Percentiles rank a stretch among this genome's conserved stretches.
Evolutionary conservation across 1,139 yeast species (phyloP).

Genomic region (Scheffersomyces quercinus): DNA sequence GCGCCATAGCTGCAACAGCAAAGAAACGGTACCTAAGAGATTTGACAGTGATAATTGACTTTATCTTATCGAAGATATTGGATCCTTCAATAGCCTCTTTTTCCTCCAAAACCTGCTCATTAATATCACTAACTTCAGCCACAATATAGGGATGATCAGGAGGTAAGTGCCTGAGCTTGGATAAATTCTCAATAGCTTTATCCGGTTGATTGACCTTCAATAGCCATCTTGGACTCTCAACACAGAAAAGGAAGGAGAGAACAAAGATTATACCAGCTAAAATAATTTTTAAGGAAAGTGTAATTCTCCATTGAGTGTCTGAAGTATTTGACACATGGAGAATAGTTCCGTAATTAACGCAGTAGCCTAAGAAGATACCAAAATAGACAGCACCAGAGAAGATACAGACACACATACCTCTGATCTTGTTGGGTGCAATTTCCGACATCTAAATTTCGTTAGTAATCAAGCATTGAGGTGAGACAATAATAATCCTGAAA

Average conservation of each 20-base stretch:
- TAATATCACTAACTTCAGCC: conserved; percentile 54
- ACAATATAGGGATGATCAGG: conserved; percentile 51
- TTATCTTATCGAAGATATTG: conserved; percentile 25
- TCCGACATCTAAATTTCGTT: conserved; percentile 34
- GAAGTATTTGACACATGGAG: conserved; percentile 30
- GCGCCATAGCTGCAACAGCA: conserved; percentile 41
- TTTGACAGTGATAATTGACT: conserved; percentile 34
- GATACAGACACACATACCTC: conserved; percentile 52
- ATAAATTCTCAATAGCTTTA: conserved; percentile 34
- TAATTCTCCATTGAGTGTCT: conserved; percentile 37
- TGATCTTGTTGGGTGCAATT: conserved; percentile 51
- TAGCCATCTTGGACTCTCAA: conserved; percentile 51
- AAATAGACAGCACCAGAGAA: conserved; percentile 58
- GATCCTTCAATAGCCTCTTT: conserved; percentile 31
- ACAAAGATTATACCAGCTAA: conserved; percentile 44
- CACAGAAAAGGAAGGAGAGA: conserved; percentile 35
- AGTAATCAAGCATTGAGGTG: conserved; percentile 16
- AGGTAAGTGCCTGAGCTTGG: conserved; percentile 51
- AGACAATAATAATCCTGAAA: too few species aligned
- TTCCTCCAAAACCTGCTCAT: conserved; percentile 45
- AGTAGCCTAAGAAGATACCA: conserved; percentile 55
- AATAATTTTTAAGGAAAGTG: conserved; percentile 30
- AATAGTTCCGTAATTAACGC: conserved; percentile 46
- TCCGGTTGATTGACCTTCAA: conserved; percentile 38
- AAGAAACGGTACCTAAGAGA: conserved; percentile 49